Conservation (phyloP, 345 rosid species). For the Hibiscus mutabilis region DNA sequence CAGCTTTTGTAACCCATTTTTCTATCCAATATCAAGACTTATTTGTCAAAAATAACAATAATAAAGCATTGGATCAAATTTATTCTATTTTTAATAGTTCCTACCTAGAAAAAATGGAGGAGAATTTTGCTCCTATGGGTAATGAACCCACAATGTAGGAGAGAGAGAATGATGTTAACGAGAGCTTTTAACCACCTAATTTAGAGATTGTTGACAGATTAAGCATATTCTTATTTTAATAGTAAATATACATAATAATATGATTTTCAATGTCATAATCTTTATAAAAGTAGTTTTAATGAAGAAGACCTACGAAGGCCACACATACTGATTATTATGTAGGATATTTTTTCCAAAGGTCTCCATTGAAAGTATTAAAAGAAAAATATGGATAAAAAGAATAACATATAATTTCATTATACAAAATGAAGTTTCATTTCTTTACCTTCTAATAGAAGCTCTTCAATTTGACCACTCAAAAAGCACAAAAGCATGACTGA, state of each 20-base stretch:
- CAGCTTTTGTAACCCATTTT: too few species aligned
- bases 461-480: slow-evolving; percentile 44
- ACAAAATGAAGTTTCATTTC: background rate
- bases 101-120: too few species aligned
- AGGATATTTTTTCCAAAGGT: background rate
- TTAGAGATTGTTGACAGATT: too few species aligned
- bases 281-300: background rate
- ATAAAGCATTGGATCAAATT: background rate
- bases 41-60: too few species aligned
- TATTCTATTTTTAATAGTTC: background rate
- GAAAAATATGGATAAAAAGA: background rate
- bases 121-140: too few species aligned
- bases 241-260: background rate
- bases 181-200: too few species aligned
- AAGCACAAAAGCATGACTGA: slow-evolving; percentile 31
- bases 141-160: too few species aligned
- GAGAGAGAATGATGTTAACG: too few species aligned
- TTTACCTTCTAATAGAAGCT: slow-evolving; percentile 42
- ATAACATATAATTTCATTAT: background rate
- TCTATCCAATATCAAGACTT: too few species aligned
- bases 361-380: background rate
- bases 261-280: background rate
- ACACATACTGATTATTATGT: background rate
- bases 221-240: too few species aligned
- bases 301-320: background rate